Evolutionary conservation across 352 stramenopile genomes (phyloP).

Genomic region (Blastocystis sp.): DNA sequence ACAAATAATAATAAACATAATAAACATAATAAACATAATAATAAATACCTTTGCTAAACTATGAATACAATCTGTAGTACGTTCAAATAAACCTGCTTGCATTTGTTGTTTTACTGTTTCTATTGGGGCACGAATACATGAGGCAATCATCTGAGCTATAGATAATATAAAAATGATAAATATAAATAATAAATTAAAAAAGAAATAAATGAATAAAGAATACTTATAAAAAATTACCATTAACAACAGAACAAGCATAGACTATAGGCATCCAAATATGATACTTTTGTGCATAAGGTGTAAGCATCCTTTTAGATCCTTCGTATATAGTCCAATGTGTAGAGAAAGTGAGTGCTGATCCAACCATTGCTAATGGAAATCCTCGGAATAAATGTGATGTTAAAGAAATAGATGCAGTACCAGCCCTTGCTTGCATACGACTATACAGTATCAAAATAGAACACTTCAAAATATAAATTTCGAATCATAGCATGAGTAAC

Average conservation of each 20-base stretch:
- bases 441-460: no score
- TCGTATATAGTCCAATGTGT: constrained; percentile 35
- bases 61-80: constrained; percentile 25
- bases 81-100: constrained; percentile 27
- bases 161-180: no score
- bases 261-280: constrained; percentile 18
- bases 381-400: constrained; percentile 21
- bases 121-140: constrained; percentile 18
- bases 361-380: constrained; percentile 28
- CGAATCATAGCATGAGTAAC: no score
- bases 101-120: constrained; percentile 33
- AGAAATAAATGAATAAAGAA: no score
- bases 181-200: no score
- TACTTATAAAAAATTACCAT: neutral
- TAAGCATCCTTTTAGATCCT: constrained; percentile 22
- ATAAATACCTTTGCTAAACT: no score
- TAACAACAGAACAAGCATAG: constrained; percentile 17
- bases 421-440: constrained; percentile 15
- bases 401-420: constrained; percentile 8
- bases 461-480: no score
- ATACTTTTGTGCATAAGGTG: constrained; percentile 1
- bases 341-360: constrained; percentile 29
- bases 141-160: constrained; percentile 22
- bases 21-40: no score
- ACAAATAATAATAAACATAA: no score